Conservation (phyloP, 371 early-diverging fungal species). For the Lichtheimia ornata region DNA sequence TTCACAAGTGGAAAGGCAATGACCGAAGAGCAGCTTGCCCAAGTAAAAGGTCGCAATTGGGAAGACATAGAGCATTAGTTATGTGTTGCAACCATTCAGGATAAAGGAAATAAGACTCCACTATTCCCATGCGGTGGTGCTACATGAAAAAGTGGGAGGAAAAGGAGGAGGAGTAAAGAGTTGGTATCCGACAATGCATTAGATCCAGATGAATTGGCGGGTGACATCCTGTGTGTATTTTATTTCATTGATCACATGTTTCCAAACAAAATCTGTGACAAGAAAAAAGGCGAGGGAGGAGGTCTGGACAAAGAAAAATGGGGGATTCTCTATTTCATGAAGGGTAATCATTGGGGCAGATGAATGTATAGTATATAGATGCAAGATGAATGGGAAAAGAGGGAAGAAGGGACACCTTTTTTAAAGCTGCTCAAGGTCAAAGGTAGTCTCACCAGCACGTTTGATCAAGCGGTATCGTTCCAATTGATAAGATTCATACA, state of each 20-base stretch:
- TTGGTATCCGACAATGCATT: no score
- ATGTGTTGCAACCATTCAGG: no score
- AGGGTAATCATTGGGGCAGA: not conserved
- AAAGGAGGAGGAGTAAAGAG: no score
- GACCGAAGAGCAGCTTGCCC: constrained; percentile 56
- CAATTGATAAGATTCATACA: constrained; percentile 48
- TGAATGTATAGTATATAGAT: not conserved
- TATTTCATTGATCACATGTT: no score
- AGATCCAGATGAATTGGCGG: no score
- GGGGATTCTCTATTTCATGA: not conserved
- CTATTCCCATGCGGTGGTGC: no score
- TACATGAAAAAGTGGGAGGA: no score
- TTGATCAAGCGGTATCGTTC: constrained; percentile 46
- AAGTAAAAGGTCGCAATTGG: constrained; percentile 84
- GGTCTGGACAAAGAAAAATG: not conserved
- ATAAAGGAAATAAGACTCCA: no score
- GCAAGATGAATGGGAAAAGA: no score
- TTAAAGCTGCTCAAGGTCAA: constrained; percentile 23
- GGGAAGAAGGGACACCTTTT: not conserved
- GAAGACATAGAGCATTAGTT: constrained; percentile 71
- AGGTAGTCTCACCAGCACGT: constrained; percentile 27
- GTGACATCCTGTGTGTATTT: no score
- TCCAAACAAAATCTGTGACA: not conserved
- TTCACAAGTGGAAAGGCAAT: constrained; percentile 75
- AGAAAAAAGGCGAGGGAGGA: not conserved